phyloP scores from a whole-genome alignment of 2,329 filamentous ascomycete genomes.

The Fonsecaea multimorphosa region DNA sequence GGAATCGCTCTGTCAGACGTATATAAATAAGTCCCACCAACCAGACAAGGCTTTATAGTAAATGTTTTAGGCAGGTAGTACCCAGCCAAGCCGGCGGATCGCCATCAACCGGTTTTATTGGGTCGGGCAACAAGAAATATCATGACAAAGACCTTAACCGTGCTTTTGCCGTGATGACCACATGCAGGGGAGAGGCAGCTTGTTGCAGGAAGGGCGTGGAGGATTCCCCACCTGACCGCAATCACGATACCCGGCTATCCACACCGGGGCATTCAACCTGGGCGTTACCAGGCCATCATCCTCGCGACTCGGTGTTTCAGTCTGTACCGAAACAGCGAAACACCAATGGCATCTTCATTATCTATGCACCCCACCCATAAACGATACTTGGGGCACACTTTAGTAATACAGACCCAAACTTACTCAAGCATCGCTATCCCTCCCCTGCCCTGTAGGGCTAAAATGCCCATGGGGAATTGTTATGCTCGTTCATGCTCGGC shows the following conservation, averaged over 20 bases:
- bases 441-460: neutral
- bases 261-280: neutral
- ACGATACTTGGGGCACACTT: neutral
- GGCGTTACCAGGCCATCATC: neutral
- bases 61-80: neutral
- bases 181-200: neutral
- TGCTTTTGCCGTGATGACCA: neutral
- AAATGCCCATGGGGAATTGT: neutral
- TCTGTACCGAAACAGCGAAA: neutral
- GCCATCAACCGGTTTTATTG: neutral
- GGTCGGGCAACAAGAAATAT: neutral
- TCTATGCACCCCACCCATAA: neutral
- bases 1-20: neutral
- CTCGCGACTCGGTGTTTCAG: neutral
- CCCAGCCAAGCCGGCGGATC: slow-evolving; percentile 1
- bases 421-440: neutral
- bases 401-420: neutral
- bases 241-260: neutral
- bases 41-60: neutral
- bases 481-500: neutral
- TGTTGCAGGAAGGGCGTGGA: too few relatives aligned
- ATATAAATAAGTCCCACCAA: neutral
- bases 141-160: neutral
- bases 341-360: neutral
- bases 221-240: neutral